Conservation (phyloP, 495 filamentous ascomycete species). For the Trichoderma parareesei region DNA sequence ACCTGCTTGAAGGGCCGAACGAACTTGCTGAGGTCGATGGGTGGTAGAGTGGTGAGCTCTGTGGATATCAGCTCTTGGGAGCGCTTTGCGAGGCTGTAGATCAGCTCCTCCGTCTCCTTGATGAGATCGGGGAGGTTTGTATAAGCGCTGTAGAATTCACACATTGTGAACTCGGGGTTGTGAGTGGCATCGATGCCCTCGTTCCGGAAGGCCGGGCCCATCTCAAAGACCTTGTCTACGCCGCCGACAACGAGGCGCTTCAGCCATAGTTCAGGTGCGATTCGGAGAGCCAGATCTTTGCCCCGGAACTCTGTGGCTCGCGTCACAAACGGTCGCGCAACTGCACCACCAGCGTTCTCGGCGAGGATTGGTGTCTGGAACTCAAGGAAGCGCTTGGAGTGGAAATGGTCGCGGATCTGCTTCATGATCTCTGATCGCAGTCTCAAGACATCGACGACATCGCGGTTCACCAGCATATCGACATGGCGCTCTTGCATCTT, state of each 20-base stretch:
- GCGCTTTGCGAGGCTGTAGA: slow-evolving; percentile 49
- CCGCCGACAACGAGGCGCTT: slow-evolving; percentile 96
- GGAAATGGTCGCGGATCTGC: slow-evolving; percentile 64
- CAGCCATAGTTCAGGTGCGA: slow-evolving; percentile 91
- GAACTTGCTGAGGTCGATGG: slow-evolving; percentile 36
- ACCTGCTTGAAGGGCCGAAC: slow-evolving; percentile 49
- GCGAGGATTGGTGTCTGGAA: slow-evolving; percentile 85
- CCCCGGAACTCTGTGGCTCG: slow-evolving; percentile 60
- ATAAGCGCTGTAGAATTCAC: slow-evolving; percentile 91
- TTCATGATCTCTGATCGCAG: slow-evolving; percentile 68
- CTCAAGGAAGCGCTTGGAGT: slow-evolving; percentile 65
- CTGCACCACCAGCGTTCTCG: slow-evolving; percentile 67
- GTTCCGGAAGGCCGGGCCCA: slow-evolving; percentile 88
- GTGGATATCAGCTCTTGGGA: slow-evolving; percentile 41
- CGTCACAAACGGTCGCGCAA: slow-evolving; percentile 78
- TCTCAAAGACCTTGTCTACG: slow-evolving; percentile 84
- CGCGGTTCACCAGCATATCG: slow-evolving; percentile 67
- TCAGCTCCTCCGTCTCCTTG: slow-evolving; percentile 54
- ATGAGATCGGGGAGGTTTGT: slow-evolving; percentile 72
- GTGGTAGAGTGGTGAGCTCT: slow-evolving; percentile 39
- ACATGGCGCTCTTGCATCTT: slow-evolving; percentile 64
- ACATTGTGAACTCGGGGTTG: slow-evolving; percentile 96
- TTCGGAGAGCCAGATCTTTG: slow-evolving; percentile 60
- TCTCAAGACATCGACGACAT: slow-evolving; percentile 56
- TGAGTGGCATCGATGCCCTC: slow-evolving; percentile 95